Base-by-base conservation (phyloP, 176 grass and related monocot species). In the Panicum miliaceum region DNA sequence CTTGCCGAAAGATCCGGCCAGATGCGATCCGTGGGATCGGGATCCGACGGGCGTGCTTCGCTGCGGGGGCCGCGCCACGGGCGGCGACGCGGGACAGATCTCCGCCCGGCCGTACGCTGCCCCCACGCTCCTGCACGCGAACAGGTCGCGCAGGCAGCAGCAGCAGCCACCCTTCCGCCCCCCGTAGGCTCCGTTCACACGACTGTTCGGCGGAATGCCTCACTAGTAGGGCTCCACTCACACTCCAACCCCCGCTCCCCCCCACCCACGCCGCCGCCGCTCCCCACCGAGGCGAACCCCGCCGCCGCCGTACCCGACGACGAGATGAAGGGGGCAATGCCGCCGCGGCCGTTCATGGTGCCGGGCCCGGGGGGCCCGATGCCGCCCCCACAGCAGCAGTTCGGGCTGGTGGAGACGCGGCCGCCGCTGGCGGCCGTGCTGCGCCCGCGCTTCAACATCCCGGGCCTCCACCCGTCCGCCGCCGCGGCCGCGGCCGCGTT, bases 331-430 rank as follows among this genome's bases (percentile, higher is more conserved):
- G 93, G 85, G 2, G 66, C 80, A 75, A 89, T 89, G 86, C 95
- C 70, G 56, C 79, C 86, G 71, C 68, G 82, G 32, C 80, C 82
- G 75, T 85, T 47, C 73, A 75, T 89, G 86, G 27, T 90, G 50
- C 77, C 75, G 59, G 86, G 89, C 0, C 84, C 84, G 8, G 90
- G 90, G 0, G 87, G 79, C 11, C 65, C 61, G 72, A 90, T 90
- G 71, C 52, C 67, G 18, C 84, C 83, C 4, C 88, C 86, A 37
- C 89, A 90, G 43, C 89, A 90, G 36, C 89, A 95, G 71, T 98
- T 88, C 57, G 92, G 91, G 12, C 91, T 98, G 56, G 78, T 84
- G 15, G 96, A 98, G 87, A 98, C 96, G 25, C 86, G 92, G 3
- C 95, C 95, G 9, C 95, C 89, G 68, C 84, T 98, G 64, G 92